These are phyloP conservation scores for Knoxdaviesia capensis DNA, from an alignment of 2,329 filamentous ascomycete species.

Conservation along the genomic window DNA sequence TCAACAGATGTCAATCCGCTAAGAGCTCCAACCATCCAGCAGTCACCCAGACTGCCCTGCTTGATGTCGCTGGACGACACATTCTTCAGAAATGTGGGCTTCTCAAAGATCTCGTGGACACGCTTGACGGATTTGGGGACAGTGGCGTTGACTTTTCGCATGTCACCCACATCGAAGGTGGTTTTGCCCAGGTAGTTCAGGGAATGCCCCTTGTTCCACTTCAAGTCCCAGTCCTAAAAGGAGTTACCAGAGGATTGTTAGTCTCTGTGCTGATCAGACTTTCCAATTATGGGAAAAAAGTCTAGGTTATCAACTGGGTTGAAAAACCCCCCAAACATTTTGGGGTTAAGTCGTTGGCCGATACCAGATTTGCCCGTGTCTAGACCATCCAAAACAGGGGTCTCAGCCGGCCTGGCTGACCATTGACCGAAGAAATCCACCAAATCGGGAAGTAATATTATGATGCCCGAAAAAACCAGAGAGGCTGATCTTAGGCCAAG, in stretches of 20 bases:
- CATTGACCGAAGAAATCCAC: too few relatives aligned
- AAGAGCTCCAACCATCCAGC: conserved; percentile 64
- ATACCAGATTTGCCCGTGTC: too few relatives aligned
- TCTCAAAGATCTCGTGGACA: conserved; percentile 54
- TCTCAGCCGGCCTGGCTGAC: too few relatives aligned
- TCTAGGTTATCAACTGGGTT: too few relatives aligned
- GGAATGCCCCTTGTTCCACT: conserved; percentile 37
- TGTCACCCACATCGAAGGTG: conserved; percentile 26
- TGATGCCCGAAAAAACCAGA: too few relatives aligned
- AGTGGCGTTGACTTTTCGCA: conserved; percentile 17
- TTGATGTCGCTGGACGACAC: conserved; percentile 55
- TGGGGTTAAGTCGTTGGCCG: too few relatives aligned
- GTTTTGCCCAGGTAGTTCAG: conserved; percentile 30
- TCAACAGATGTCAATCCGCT: conserved; percentile 58
- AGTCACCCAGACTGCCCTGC: conserved; percentile 61
- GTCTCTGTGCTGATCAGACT: background rate
- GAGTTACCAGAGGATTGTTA: background rate
- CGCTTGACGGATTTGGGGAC: conserved; percentile 59
- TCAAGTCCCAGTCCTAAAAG: conserved; percentile 42
- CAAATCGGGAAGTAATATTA: too few relatives aligned
- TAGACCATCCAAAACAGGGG: too few relatives aligned
- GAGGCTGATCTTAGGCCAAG: too few relatives aligned
- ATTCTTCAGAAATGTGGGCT: conserved; percentile 45
- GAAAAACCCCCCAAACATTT: too few relatives aligned
- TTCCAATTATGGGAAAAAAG: too few relatives aligned